phyloP scores from a whole-genome alignment of 805 yeast species.

The Vanderwaltozyma verrucispora region DNA sequence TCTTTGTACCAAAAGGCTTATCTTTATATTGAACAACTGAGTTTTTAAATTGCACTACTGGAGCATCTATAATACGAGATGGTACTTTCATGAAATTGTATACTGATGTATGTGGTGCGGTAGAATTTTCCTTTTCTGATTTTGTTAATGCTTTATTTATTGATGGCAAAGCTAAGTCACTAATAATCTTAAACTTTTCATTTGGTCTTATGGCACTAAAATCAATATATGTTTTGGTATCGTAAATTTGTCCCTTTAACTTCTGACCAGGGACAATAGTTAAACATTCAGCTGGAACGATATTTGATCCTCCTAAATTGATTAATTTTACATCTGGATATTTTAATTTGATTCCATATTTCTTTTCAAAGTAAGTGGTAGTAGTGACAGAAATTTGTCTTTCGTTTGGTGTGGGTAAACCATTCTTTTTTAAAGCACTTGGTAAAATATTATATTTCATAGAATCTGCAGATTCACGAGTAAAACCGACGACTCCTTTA shows the following conservation, averaged over 20 bases:
- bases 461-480: slow-evolving; percentile 15
- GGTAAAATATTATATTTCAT: slow-evolving; percentile 4
- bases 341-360: slow-evolving; percentile 12
- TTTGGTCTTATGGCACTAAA: slow-evolving; percentile 16
- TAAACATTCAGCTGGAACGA: slow-evolving; percentile 16
- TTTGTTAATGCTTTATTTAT: slow-evolving; percentile 8
- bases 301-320: slow-evolving; percentile 12
- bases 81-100: slow-evolving; percentile 14
- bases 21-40: slow-evolving; percentile 7
- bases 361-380: slow-evolving; percentile 9
- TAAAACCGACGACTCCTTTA: slow-evolving; percentile 12
- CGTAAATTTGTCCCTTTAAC: slow-evolving; percentile 11
- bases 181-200: slow-evolving; percentile 12
- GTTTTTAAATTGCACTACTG: slow-evolving; percentile 11
- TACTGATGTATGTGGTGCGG: not conserved
- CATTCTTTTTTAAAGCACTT: slow-evolving; percentile 2
- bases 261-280: slow-evolving; percentile 18
- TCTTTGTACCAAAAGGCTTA: slow-evolving; percentile 9
- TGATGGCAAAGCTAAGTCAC: slow-evolving; percentile 13
- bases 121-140: slow-evolving; percentile 2
- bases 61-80: slow-evolving; percentile 19
- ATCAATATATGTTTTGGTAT: slow-evolving; percentile 10
- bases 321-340: slow-evolving; percentile 15
- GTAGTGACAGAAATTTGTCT: slow-evolving; percentile 1
- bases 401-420: not conserved